These are phyloP conservation scores for Pochonia chlamydosporia DNA, from an alignment of 2,329 filamentous ascomycete species.

Conservation along the genomic window DNA sequence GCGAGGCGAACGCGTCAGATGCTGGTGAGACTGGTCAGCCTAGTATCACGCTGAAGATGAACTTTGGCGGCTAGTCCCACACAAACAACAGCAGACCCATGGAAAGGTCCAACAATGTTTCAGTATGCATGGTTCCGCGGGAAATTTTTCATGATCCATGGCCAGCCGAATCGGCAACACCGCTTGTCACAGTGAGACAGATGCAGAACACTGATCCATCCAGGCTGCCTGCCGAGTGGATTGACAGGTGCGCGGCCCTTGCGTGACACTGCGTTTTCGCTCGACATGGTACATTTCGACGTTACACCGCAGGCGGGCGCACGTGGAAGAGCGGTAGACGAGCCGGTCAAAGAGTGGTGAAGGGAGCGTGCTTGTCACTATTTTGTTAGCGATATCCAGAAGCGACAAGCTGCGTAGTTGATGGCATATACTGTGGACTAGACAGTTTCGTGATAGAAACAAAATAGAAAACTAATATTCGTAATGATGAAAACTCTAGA, in stretches of 20 bases:
- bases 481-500: background rate
- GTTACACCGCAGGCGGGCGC: background rate
- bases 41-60: constrained; percentile 89
- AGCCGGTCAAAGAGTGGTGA: background rate
- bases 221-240: background rate
- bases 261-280: background rate
- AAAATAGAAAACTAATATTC: too few relatives aligned
- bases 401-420: too few relatives aligned
- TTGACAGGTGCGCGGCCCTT: background rate
- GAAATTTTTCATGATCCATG: background rate
- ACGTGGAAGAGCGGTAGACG: background rate
- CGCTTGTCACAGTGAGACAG: background rate
- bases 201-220: background rate
- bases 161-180: background rate
- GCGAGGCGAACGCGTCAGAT: constrained; percentile 31
- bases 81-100: background rate
- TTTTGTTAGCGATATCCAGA: background rate
- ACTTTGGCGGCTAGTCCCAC: constrained; percentile 57
- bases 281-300: background rate
- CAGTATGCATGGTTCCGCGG: constrained; percentile 4
- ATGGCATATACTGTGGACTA: too few relatives aligned
- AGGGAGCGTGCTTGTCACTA: background rate
- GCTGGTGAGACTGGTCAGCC: constrained; percentile 54
- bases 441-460: too few relatives aligned
- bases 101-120: background rate